Evolutionary conservation across 352 stramenopile species (phyloP), one percentile per base, ranked within the genome.

Genomic region (Phytophthora capsici): DNA sequence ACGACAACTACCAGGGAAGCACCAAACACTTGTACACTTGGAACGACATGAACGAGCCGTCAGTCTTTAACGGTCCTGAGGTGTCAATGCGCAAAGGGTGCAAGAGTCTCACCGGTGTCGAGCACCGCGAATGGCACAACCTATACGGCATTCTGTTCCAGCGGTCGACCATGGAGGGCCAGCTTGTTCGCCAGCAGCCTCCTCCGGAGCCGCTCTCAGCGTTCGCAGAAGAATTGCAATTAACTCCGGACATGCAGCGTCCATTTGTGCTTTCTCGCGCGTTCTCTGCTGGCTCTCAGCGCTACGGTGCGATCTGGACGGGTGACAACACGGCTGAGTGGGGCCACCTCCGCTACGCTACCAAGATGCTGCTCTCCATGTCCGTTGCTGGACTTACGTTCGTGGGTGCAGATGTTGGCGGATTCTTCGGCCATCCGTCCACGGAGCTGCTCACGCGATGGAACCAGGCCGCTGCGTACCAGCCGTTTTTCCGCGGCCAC

Each of bases 21-120:
- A 99, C 94, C 1, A 77, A 92, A 19, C 77, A 96, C 50, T 64
- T 99, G 45, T 99, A 95, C 76, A 99, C 93, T 7, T 99, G 98
- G 98, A 99, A 99, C 79, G 98, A 99, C 81, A 99, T 99, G 98
- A 99, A 99, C 78, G 98, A 99, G 82, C 97, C 97, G 16, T 98
- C 85, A 25, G 98, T 99, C 16, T 99, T 99, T 66, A 99, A 99
- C 63, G 97, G 98, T 14, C 98, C 98, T 0, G 98, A 99, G 78
- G 98, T 99, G n/a, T 97, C 93, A 1, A 99, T 99, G 96, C 85
- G 90, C 63, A 99, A 99, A 75, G 92, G 98, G 64, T 83, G 89
- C 34, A 66, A 86, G 37, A 99, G 95, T 65, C 63, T 99, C 10
- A 75, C 89, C 4, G 96, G 94, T 22, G 83, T 98, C 13, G 98